Evolutionary conservation across 257 asterid genomes (phyloP).

Genomic region (Solanum okadae): DNA sequence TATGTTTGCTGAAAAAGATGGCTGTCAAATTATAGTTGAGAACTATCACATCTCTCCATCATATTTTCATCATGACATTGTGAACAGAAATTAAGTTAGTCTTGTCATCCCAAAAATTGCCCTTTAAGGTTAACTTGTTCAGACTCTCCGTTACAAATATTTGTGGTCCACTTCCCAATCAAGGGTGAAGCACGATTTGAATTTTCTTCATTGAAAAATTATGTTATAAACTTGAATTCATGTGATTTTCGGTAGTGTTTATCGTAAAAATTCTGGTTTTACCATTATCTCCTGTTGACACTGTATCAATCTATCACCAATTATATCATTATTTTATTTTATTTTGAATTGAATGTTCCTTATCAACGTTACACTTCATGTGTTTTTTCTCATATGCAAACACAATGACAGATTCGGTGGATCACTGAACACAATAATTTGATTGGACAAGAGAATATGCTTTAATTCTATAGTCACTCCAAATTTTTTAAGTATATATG

Average conservation of each 20-base stretch:
- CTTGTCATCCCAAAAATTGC: conserved; percentile 7
- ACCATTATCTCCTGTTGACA: background rate
- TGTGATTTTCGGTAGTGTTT: background rate
- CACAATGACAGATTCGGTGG: background rate
- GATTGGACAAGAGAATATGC: background rate
- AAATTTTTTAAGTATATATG: background rate
- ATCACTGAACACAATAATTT: background rate
- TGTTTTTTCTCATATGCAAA: background rate
- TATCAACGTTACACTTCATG: background rate
- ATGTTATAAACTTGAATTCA: background rate
- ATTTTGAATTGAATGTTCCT: background rate
- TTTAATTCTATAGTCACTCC: background rate
- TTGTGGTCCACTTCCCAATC: background rate
- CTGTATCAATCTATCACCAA: background rate
- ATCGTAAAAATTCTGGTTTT: background rate
- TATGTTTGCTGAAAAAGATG: conserved; percentile 49
- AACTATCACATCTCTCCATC: conserved; percentile 58
- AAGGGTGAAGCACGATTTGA: background rate
- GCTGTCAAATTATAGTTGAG: conserved; percentile 47
- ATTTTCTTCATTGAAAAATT: background rate
- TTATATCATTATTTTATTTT: background rate
- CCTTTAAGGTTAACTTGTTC: conserved; percentile 9
- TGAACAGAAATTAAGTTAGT: background rate
- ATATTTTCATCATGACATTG: background rate
- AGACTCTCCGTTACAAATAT: background rate